Evolutionary conservation across 2,329 filamentous ascomycete species (phyloP).

Genomic region (Podosphaera xanthii): DNA sequence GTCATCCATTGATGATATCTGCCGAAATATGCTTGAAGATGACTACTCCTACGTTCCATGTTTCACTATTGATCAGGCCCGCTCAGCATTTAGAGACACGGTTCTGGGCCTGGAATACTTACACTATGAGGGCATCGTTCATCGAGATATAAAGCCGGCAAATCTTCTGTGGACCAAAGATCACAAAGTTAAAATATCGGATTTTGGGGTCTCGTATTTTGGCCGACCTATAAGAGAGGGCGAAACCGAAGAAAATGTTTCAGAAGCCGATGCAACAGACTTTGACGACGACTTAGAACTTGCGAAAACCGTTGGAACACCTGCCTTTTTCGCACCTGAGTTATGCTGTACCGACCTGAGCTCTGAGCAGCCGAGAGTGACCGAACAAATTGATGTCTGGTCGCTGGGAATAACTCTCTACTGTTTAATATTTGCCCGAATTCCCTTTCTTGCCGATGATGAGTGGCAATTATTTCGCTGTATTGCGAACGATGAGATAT

Average conservation of each 20-base stretch:
- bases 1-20: slow-evolving; percentile 39
- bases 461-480: slow-evolving; percentile 80
- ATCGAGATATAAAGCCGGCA: slow-evolving; percentile 69
- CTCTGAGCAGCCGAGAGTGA: slow-evolving; percentile 50
- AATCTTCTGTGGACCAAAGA: slow-evolving; percentile 75
- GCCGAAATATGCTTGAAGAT: slow-evolving; percentile 50
- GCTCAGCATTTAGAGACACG: slow-evolving; percentile 74
- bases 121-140: slow-evolving; percentile 66
- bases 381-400: slow-evolving; percentile 91
- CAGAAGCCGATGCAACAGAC: slow-evolving; percentile 64
- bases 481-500: slow-evolving; percentile 81
- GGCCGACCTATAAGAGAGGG: slow-evolving; percentile 69
- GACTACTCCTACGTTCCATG: slow-evolving; percentile 87
- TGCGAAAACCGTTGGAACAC: slow-evolving; percentile 95
- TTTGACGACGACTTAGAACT: slow-evolving; percentile 85
- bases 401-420: slow-evolving; percentile 90
- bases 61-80: slow-evolving; percentile 65
- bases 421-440: slow-evolving; percentile 79
- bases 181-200: slow-evolving; percentile 85
- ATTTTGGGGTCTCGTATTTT: slow-evolving; percentile 96
- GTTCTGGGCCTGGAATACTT: slow-evolving; percentile 85
- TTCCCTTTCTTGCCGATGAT: slow-evolving; percentile 80
- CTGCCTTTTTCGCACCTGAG: slow-evolving; percentile 92
- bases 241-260: slow-evolving; percentile 49
- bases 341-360: slow-evolving; percentile 72